Evolutionary conservation across 768 basidiomycete species (phyloP).

Genomic region (Panaeolus papilionaceus): DNA sequence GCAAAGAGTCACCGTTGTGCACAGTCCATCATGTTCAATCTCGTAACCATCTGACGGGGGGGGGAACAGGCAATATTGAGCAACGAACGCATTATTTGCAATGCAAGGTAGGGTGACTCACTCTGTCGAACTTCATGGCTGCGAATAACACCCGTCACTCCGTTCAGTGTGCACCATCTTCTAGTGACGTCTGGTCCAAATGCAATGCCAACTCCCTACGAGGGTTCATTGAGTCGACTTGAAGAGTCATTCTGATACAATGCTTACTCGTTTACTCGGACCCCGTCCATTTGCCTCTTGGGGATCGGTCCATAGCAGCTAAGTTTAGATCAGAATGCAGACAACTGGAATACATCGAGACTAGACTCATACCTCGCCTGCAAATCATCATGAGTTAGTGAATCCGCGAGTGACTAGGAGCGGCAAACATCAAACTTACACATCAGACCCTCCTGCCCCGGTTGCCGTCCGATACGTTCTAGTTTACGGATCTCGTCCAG

Average conservation of each 20-base stretch:
- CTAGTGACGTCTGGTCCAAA: constrained; percentile 96
- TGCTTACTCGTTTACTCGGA: constrained; percentile 89
- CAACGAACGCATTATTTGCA: constrained; percentile 10
- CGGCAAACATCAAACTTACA: constrained; percentile 57
- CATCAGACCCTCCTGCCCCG: constrained; percentile 95
- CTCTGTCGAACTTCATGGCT: constrained; percentile 97
- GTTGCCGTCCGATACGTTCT: constrained; percentile 86
- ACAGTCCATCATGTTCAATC: constrained; percentile 92
- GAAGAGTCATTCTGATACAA: constrained; percentile 5
- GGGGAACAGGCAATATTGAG: constrained; percentile 8
- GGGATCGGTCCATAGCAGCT: constrained; percentile 97
- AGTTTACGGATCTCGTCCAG: constrained; percentile 92
- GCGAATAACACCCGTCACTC: constrained; percentile 87
- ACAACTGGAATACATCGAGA: background rate
- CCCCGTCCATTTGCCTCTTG: constrained; percentile 89
- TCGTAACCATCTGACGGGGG: constrained; percentile 80
- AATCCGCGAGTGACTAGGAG: constrained; percentile 17
- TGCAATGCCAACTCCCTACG: constrained; percentile 89
- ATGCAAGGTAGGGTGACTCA: constrained; percentile 35
- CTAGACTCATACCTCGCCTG: constrained; percentile 64
- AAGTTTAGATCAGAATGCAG: constrained; percentile 24
- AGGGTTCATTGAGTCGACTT: constrained; percentile 21
- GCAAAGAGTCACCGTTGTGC: constrained; percentile 74
- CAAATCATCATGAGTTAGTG: constrained; percentile 16
- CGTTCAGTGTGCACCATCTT: constrained; percentile 87